Evolutionary conservation across 345 rosid species (phyloP).

Genomic region (Aquilaria yunnanensis): DNA sequence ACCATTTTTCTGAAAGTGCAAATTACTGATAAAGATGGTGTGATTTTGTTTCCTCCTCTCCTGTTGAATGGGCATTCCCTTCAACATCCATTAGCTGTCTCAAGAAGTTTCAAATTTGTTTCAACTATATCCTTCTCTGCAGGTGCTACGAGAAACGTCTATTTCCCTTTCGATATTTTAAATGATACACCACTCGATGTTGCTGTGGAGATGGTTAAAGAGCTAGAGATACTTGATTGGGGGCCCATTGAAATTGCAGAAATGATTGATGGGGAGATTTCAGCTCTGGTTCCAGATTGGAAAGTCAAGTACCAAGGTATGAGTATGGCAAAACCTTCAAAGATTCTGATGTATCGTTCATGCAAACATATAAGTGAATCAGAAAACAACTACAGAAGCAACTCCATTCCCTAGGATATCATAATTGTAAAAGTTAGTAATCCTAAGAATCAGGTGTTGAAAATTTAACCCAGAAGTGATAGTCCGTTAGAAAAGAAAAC

Average conservation of each 20-base stretch:
- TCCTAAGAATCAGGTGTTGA: no score
- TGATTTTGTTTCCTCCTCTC: not conserved
- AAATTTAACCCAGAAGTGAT: no score
- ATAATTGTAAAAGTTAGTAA: no score
- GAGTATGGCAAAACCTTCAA: not conserved
- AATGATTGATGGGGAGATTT: constrained; percentile 64
- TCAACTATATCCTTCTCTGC: constrained; percentile 15
- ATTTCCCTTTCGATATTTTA: constrained; percentile 58
- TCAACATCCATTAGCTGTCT: not conserved
- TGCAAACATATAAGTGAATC: not conserved
- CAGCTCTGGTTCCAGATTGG: constrained; percentile 47
- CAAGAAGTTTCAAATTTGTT: not conserved
- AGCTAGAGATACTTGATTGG: constrained; percentile 65
- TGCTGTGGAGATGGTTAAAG: constrained; percentile 79
- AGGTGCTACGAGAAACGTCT: constrained; percentile 45
- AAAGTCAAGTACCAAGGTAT: constrained; percentile 52
- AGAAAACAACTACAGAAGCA: no score
- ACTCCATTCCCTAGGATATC: no score
- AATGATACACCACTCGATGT: constrained; percentile 65
- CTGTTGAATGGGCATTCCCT: not conserved
- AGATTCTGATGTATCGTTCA: not conserved
- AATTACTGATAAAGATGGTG: constrained; percentile 53
- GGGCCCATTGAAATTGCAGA: constrained; percentile 62
- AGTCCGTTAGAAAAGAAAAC: constrained; percentile 1
- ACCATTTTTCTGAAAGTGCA: constrained; percentile 57